Conservation (phyloP, 495 filamentous ascomycete genomes). For the Hypomontagnella monticulosa region DNA sequence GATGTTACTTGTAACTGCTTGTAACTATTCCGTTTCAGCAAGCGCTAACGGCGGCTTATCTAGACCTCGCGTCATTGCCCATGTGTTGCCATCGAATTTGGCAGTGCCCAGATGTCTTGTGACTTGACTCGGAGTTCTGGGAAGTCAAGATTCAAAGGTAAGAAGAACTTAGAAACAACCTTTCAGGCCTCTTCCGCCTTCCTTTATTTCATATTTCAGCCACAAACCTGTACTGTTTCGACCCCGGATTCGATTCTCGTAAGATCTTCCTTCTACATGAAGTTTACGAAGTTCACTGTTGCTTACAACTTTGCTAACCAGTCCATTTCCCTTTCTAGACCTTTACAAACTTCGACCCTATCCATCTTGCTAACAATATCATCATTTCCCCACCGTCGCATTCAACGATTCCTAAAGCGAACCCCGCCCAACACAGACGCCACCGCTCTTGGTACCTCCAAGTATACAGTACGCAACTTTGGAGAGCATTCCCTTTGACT, state of each 20-base stretch:
- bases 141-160: slow-evolving; percentile 19
- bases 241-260: too few species aligned
- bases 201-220: slow-evolving; percentile 9
- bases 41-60: slow-evolving; percentile 28
- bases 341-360: too few species aligned
- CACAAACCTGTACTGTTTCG: not conserved
- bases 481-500: slow-evolving; percentile 11
- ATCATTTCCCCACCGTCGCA: too few species aligned
- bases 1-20: not conserved
- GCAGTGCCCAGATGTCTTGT: slow-evolving; percentile 35
- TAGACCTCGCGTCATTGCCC: slow-evolving; percentile 35
- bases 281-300: too few species aligned
- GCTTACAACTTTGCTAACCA: too few species aligned
- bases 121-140: slow-evolving; percentile 24
- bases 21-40: not conserved
- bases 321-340: too few species aligned
- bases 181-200: slow-evolving; percentile 22
- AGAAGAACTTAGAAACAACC: not conserved
- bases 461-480: slow-evolving; percentile 15
- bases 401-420: not conserved
- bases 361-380: too few species aligned
- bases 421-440: not conserved
- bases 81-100: slow-evolving; percentile 1
- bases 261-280: too few species aligned
- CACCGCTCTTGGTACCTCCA: not conserved